A percentile compares a stretch with the other conserved stretches of the same genome.
Evolutionary conservation across 2,329 filamentous ascomycete species (phyloP).

Genomic region (Diaporthe humulicola): DNA sequence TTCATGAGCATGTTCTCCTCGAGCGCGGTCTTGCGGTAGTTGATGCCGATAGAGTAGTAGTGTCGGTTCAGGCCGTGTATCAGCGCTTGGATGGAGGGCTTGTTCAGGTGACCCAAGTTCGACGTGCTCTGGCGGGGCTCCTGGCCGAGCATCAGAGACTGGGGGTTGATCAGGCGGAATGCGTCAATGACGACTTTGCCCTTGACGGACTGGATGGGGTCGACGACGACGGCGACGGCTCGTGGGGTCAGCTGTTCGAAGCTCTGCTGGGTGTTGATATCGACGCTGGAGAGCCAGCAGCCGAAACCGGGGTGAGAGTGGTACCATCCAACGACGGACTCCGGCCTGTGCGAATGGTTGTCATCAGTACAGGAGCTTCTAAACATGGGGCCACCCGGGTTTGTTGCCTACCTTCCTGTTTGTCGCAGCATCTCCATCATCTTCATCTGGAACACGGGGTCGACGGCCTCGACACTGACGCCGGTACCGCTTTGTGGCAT

Average conservation of each 20-base stretch:
- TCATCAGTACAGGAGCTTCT: background rate
- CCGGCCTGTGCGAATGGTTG: slow-evolving; percentile 71
- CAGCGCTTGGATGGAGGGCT: slow-evolving; percentile 98
- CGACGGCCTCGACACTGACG: slow-evolving; percentile 97
- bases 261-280: slow-evolving; percentile 99
- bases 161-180: slow-evolving; percentile 97
- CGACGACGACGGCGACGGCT: slow-evolving; percentile 96
- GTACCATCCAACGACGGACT: slow-evolving; percentile 99
- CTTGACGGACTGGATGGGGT: slow-evolving; percentile 99
- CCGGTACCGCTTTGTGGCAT: slow-evolving; percentile 99
- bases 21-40: slow-evolving; percentile 96
- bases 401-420: slow-evolving; percentile 82
- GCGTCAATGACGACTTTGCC: slow-evolving; percentile 99
- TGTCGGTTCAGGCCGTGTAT: slow-evolving; percentile 98
- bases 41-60: slow-evolving; percentile 99
- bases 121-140: slow-evolving; percentile 98
- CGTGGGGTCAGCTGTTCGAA: slow-evolving; percentile 98
- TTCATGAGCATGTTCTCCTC: slow-evolving; percentile 99
- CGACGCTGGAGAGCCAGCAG: slow-evolving; percentile 98
- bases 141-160: slow-evolving; percentile 97
- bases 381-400: background rate
- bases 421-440: slow-evolving; percentile 99
- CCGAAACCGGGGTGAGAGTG: slow-evolving; percentile 99
- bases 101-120: slow-evolving; percentile 97
- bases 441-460: slow-evolving; percentile 99